A percentile compares a stretch with the other conserved stretches of the same genome.
Conservation (phyloP, 805 yeast species). For the Barnettozyma populi region DNA sequence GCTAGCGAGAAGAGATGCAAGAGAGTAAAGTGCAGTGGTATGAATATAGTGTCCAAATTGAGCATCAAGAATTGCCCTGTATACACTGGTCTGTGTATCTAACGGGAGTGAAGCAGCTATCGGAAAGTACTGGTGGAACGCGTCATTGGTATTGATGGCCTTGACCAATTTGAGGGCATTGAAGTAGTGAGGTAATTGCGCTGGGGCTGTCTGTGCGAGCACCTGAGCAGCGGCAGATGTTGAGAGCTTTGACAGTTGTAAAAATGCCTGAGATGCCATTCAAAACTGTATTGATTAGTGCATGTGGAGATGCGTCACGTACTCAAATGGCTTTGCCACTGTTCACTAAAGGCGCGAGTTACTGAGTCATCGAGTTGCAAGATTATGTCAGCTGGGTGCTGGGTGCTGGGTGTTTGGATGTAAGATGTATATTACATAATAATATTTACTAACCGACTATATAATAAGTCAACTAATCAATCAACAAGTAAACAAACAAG, state of each 20-base stretch:
- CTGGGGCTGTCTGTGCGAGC: background rate
- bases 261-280: slow-evolving; percentile 9
- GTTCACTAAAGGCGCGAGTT: background rate
- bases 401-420: no score
- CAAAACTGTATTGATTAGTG: background rate
- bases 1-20: background rate
- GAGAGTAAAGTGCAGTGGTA: background rate
- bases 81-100: background rate
- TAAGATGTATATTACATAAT: no score
- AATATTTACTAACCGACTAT: no score
- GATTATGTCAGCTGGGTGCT: background rate
- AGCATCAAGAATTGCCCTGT: slow-evolving; percentile 1
- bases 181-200: slow-evolving; percentile 3
- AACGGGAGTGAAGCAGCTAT: background rate
- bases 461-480: no score
- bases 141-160: slow-evolving; percentile 6
- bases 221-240: background rate
- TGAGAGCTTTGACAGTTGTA: slow-evolving; percentile 2
- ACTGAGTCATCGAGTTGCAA: background rate
- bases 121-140: slow-evolving; percentile 3
- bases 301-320: background rate
- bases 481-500: no score
- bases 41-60: slow-evolving; percentile 6
- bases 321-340: background rate
- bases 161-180: slow-evolving; percentile 8